These are phyloP conservation scores for Diplodia scrobiculata DNA, from an alignment of 2,329 filamentous ascomycete species.

Conservation along the genomic window DNA sequence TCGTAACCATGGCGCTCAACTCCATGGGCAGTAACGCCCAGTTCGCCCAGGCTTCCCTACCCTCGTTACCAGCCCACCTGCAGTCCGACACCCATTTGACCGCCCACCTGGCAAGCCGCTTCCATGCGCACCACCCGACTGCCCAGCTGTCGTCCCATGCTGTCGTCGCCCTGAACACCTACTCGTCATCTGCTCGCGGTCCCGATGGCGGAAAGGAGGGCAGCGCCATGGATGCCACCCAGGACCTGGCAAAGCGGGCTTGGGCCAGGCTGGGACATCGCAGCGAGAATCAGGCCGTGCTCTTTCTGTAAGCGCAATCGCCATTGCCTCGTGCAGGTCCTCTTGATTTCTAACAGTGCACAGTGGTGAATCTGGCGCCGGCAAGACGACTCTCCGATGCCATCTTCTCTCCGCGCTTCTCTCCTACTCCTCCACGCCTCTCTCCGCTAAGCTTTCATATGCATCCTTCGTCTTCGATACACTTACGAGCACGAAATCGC, in stretches of 20 bases:
- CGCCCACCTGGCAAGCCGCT: constrained; percentile 81
- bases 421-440: constrained; percentile 84
- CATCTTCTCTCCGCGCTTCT: constrained; percentile 85
- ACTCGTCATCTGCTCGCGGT: constrained; percentile 83
- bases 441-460: constrained; percentile 90
- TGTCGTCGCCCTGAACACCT: constrained; percentile 90
- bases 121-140: constrained; percentile 87
- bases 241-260: constrained; percentile 85
- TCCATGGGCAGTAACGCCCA: constrained; percentile 49
- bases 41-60: constrained; percentile 83
- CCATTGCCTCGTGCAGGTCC: not conserved
- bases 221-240: constrained; percentile 87
- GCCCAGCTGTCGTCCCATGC: constrained; percentile 88
- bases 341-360: constrained; percentile 35
- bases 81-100: constrained; percentile 79
- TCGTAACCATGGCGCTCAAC: constrained; percentile 60
- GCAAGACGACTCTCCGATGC: constrained; percentile 91
- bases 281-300: constrained; percentile 87
- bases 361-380: constrained; percentile 92
- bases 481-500: constrained; percentile 93
- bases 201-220: constrained; percentile 89
- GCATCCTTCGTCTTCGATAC: constrained; percentile 95
- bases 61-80: constrained; percentile 79
- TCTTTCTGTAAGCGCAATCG: constrained; percentile 75
- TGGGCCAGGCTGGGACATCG: constrained; percentile 83